Percentiles rank a stretch among this genome's conserved stretches.
Evolutionary conservation across 768 basidiomycete species (phyloP).

Genomic region (Albatrellus ellisii): DNA sequence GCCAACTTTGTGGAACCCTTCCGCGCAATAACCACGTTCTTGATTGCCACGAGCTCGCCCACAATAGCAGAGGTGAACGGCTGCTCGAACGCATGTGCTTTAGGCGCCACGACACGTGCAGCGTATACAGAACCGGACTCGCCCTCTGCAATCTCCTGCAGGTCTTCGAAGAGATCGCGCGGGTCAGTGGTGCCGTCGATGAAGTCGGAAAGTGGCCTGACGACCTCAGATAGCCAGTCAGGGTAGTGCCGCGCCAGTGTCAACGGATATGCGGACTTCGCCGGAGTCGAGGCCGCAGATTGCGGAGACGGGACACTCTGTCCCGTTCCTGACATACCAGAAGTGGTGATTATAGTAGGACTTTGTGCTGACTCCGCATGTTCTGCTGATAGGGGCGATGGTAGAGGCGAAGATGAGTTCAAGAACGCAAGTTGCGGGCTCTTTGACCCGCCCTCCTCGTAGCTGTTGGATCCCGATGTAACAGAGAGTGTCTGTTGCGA

Average conservation of each 20-base stretch:
- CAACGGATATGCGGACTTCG: not conserved
- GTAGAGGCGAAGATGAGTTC: slow-evolving; percentile 4
- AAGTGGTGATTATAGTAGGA: slow-evolving; percentile 1
- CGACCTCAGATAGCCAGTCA: slow-evolving; percentile 48
- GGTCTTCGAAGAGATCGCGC: slow-evolving; percentile 44
- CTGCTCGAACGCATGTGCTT: slow-evolving; percentile 3
- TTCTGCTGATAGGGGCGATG: not conserved
- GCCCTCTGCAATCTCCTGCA: slow-evolving; percentile 74
- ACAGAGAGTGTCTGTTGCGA: slow-evolving; percentile 6
- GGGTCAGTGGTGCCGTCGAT: slow-evolving; percentile 55
- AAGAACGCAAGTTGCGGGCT: slow-evolving; percentile 2
- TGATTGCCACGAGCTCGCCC: slow-evolving; percentile 51
- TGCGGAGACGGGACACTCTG: not conserved
- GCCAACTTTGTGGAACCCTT: slow-evolving; percentile 47
- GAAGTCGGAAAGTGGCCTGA: slow-evolving; percentile 46
- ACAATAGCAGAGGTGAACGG: slow-evolving; percentile 10
- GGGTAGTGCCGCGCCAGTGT: slow-evolving; percentile 32
- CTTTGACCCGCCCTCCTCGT: slow-evolving; percentile 8
- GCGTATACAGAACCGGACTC: slow-evolving; percentile 64
- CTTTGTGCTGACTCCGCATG: slow-evolving; percentile 1
- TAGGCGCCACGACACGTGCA: slow-evolving; percentile 21
- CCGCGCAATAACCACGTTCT: slow-evolving; percentile 50
- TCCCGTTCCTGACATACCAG: not conserved
- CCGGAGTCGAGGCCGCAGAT: not conserved
- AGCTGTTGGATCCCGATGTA: slow-evolving; percentile 11